Evolutionary conservation across 2,329 filamentous ascomycete genomes (phyloP), one percentile per base, ranked within the genome.

Genomic region (Lomentospora prolificans): DNA sequence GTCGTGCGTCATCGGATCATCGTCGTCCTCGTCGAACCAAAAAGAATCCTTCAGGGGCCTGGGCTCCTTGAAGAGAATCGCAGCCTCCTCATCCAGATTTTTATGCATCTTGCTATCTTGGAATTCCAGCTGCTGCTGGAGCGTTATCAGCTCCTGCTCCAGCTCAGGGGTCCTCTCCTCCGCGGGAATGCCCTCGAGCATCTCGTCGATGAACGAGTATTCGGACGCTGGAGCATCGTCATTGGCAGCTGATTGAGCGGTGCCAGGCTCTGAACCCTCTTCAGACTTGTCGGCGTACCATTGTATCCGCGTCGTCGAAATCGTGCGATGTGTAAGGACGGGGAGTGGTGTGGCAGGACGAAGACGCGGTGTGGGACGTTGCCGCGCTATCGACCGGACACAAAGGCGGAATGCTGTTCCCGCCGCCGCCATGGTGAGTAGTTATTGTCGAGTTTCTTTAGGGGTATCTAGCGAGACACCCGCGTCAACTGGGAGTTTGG

Each of bases 1-100:
- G 60, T 82, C 76, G 58, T 82, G 75, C 17, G 70, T 72, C 57
- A 75, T 67, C 30, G 69, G 67, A 52, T 78, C 75, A 12, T 68
- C 66, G 60, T 78, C 77, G n/a, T 74, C 72, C 39, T 73, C 70
- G 60, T 76, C 72, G 63, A 70, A 75, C 76, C 76, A 80, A 57
- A 79, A 77, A 3, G 68, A 69, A 48, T 66, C 62, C 61, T 61
- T 70, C 60, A 69, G 70, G 10, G 67, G 66, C 55, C 62, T 67
- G 33, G 56, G 50, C n/a, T 57, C 53, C 25, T 50, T 51, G 25
- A 52, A 36, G n/a, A 53, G 53, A 28, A 36, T 56, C 24, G 56
- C 55, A 10, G 53, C 55, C 39, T 33, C 17, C 17, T 48, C 53
- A 19, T 55, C 53, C 14, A 55, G 25, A 17, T n/a, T 14, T 25